Conservation (phyloP, 768 basidiomycete species). For the Sporobolomyces phaffii region DNA sequence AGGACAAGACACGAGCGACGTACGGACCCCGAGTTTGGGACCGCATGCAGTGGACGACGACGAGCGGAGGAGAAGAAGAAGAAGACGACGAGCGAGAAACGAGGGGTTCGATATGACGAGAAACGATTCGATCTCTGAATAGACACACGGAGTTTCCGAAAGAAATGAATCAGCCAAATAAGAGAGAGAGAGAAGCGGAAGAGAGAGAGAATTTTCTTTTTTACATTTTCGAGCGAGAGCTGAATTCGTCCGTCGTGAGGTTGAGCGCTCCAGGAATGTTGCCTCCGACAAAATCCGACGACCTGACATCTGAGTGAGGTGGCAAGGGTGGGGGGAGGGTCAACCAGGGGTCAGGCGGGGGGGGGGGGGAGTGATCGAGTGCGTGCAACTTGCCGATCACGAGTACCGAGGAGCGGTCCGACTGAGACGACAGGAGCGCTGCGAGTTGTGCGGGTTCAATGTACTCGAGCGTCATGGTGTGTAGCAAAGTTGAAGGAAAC, state of each 20-base stretch:
- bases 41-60: slow-evolving; percentile 32
- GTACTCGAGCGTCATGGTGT: background rate
- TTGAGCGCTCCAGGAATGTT: slow-evolving; percentile 22
- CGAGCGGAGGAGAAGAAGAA: background rate
- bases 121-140: background rate
- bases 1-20: too few species aligned
- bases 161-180: too few species aligned
- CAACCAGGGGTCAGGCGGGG: background rate
- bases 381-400: background rate
- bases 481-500: background rate
- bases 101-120: background rate
- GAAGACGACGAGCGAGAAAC: background rate
- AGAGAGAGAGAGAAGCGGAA: background rate
- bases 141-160: too few species aligned
- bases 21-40: slow-evolving; percentile 33
- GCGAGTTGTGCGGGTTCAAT: background rate
- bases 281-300: slow-evolving; percentile 19
- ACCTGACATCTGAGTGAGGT: slow-evolving; percentile 11
- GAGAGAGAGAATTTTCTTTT: background rate
- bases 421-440: background rate
- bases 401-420: background rate
- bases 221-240: background rate
- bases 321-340: background rate
- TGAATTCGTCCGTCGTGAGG: slow-evolving; percentile 18
- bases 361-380: background rate